Percentiles rank a stretch among this genome's conserved stretches.
Conservation (phyloP, 805 yeast genomes). For the Myxozyma geophila region DNA sequence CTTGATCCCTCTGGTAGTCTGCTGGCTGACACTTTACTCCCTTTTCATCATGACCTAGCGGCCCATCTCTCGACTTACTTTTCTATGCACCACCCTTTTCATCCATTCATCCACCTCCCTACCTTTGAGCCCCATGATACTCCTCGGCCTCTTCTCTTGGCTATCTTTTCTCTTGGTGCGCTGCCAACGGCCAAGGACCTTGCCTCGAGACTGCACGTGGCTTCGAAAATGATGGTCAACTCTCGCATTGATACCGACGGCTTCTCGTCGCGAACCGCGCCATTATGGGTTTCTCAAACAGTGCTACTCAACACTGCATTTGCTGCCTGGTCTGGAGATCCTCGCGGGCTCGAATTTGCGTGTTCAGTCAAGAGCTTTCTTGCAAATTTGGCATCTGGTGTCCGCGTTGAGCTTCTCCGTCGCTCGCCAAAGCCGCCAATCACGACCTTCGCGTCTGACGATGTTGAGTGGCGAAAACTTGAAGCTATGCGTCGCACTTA, state of each 20-base stretch:
- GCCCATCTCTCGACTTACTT: constrained; percentile 44
- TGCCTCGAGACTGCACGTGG: constrained; percentile 41
- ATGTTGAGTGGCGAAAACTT: constrained; percentile 42
- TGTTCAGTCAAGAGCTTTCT: constrained; percentile 39
- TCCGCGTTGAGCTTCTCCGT: constrained; percentile 21
- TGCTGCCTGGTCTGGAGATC: constrained; percentile 44
- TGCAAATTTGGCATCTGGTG: constrained; percentile 36
- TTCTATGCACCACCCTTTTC: constrained; percentile 43
- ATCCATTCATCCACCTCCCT: constrained; percentile 45
- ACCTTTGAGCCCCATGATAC: constrained; percentile 42
- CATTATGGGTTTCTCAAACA: constrained; percentile 44
- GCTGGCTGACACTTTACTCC: constrained; percentile 28
- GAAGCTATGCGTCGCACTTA: constrained; percentile 43
- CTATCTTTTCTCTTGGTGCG: constrained; percentile 46
- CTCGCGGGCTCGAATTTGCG: constrained; percentile 42
- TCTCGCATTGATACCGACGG: constrained; percentile 41
- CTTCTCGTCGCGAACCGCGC: constrained; percentile 37
- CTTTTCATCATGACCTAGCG: constrained; percentile 39
- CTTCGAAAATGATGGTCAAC: constrained; percentile 40
- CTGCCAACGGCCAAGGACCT: constrained; percentile 39
- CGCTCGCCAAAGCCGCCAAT: constrained; percentile 23
- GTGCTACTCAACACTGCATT: constrained; percentile 40
- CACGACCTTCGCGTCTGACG: constrained; percentile 22
- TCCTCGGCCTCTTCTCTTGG: constrained; percentile 43
- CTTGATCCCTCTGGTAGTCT: constrained; percentile 32